phyloP scores from a whole-genome alignment of 305 asterid genomes.

The Fraxinus sp. region DNA sequence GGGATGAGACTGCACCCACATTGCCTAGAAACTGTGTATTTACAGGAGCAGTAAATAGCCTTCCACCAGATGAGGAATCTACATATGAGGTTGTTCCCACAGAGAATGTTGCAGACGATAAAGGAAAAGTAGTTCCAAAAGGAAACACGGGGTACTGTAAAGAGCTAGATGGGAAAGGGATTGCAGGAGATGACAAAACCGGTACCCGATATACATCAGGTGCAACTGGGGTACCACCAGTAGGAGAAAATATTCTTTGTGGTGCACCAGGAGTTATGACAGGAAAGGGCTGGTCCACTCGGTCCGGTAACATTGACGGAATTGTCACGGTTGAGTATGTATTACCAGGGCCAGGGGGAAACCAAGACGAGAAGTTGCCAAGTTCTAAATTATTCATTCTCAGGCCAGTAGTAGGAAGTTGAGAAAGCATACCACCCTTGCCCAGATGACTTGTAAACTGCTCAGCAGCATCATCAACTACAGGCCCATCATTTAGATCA shows the following conservation, averaged over 20 bases:
- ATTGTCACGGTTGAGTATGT: slow-evolving; percentile 43
- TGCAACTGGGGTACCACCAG: slow-evolving; percentile 34
- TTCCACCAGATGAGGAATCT: slow-evolving; percentile 48
- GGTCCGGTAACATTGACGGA: slow-evolving; percentile 46
- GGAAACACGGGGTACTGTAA: slow-evolving; percentile 48
- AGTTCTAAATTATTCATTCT: slow-evolving; percentile 31
- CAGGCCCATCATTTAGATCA: slow-evolving; percentile 46
- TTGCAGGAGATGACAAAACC: slow-evolving; percentile 53
- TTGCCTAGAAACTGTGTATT: slow-evolving; percentile 47
- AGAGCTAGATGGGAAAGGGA: slow-evolving; percentile 46
- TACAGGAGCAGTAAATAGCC: slow-evolving; percentile 37
- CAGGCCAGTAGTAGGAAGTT: slow-evolving; percentile 26
- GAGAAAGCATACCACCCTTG: slow-evolving; percentile 23
- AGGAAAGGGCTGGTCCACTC: slow-evolving; percentile 43
- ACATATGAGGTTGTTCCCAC: slow-evolving; percentile 42
- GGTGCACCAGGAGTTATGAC: slow-evolving; percentile 40
- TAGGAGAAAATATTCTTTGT: slow-evolving; percentile 39
- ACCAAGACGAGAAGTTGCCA: slow-evolving; percentile 46
- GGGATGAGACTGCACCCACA: slow-evolving; percentile 38
- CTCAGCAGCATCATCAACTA: slow-evolving; percentile 29
- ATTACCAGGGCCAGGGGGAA: slow-evolving; percentile 37
- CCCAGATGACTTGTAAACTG: slow-evolving; percentile 24
- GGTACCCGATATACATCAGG: slow-evolving; percentile 49
- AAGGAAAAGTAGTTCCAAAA: slow-evolving; percentile 45
- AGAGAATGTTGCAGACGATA: slow-evolving; percentile 45